phyloP scores from a whole-genome alignment of 2,329 filamentous ascomycete species.

The Parastagonospora avenae region DNA sequence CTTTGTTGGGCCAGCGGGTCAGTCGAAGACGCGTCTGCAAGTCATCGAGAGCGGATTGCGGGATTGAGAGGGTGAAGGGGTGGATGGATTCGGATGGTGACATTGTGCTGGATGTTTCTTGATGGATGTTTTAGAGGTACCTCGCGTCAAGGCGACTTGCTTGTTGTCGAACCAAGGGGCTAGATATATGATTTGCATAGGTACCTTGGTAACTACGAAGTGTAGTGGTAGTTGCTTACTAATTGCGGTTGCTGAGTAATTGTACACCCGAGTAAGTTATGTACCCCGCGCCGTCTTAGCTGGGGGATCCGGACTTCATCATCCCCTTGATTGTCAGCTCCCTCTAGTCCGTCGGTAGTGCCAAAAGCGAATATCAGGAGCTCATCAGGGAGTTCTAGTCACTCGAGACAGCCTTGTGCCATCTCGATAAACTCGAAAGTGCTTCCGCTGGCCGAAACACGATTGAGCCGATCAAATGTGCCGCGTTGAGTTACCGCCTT shows the following conservation, averaged over 20 bases:
- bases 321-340: background rate
- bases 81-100: slow-evolving; percentile 12
- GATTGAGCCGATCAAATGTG: slow-evolving; percentile 5
- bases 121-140: no score
- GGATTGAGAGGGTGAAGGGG: slow-evolving; percentile 18
- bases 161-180: no score
- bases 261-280: no score
- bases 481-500: slow-evolving; percentile 8
- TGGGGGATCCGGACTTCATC: no score
- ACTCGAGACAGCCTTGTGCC: slow-evolving; percentile 6
- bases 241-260: no score
- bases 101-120: slow-evolving; percentile 2
- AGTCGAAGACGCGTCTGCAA: slow-evolving; percentile 21
- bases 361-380: slow-evolving; percentile 15
- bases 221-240: no score
- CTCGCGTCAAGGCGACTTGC: no score
- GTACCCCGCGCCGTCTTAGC: no score
- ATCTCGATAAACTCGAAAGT: slow-evolving; percentile 8
- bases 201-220: no score
- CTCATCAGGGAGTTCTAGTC: slow-evolving; percentile 7
- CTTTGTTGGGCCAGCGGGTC: slow-evolving; percentile 24
- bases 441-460: background rate
- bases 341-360: slow-evolving; percentile 4
- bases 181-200: no score
- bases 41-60: slow-evolving; percentile 19